These are phyloP conservation scores for Cicer cuneatum DNA, from an alignment of 306 rosid species.

Conservation along the genomic window DNA sequence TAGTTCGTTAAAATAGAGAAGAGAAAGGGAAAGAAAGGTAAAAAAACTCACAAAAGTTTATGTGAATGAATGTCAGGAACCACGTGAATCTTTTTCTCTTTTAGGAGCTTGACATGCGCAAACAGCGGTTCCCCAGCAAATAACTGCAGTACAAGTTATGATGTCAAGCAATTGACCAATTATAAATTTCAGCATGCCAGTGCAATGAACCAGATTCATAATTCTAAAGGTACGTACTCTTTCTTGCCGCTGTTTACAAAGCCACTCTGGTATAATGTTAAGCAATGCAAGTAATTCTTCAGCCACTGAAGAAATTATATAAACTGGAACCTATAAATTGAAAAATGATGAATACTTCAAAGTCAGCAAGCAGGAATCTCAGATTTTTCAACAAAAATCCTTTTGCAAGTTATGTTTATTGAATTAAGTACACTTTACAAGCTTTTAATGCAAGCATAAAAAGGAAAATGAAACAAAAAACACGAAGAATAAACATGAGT, in stretches of 20 bases:
- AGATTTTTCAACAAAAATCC: slow-evolving; percentile 14
- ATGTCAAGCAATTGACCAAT: slow-evolving; percentile 28
- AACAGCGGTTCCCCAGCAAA: slow-evolving; percentile 81
- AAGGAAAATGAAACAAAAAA: not conserved
- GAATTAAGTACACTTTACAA: slow-evolving; percentile 7
- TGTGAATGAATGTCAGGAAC: slow-evolving; percentile 69
- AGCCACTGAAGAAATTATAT: slow-evolving; percentile 79
- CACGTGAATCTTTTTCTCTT: slow-evolving; percentile 72
- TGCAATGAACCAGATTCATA: slow-evolving; percentile 35
- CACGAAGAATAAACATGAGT: not conserved
- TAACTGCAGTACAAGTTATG: slow-evolving; percentile 60
- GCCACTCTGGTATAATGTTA: slow-evolving; percentile 85
- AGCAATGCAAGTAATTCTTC: slow-evolving; percentile 77
- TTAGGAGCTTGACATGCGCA: slow-evolving; percentile 61
- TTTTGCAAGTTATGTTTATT: slow-evolving; percentile 21
- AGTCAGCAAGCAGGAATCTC: slow-evolving; percentile 19
- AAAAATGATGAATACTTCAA: slow-evolving; percentile 22
- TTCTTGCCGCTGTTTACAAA: slow-evolving; percentile 74
- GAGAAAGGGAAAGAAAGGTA: slow-evolving; percentile 11
- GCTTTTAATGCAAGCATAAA: slow-evolving; percentile 32
- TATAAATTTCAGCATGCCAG: slow-evolving; percentile 38
- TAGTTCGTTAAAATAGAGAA: not conserved
- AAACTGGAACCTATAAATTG: slow-evolving; percentile 78
- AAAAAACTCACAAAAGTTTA: slow-evolving; percentile 66
- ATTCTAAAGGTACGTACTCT: slow-evolving; percentile 53